Evolutionary conservation across 2,329 filamentous ascomycete species (phyloP), one percentile per base, ranked within the genome.

Genomic region (Cladosporium sp.): DNA sequence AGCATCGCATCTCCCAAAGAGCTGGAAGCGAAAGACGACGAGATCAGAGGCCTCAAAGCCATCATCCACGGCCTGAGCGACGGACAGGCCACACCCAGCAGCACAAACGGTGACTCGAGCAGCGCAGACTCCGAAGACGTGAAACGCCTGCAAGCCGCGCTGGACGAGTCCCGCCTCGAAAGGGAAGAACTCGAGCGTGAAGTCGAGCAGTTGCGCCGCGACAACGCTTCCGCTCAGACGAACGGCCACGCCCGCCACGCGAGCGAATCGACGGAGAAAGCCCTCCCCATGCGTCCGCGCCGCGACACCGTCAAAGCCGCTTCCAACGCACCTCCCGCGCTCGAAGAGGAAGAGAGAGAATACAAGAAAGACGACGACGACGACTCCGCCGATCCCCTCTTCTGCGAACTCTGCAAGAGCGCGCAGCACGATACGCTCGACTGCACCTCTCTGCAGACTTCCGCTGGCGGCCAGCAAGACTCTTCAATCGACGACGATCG

Each of bases 341-440:
- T 41, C 24, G 32, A 17, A 42, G 41, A 48, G 50, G 22, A 27
- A 34, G 29, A n/a, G n/a, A n/a, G n/a, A 34, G 29, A 47, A 82
- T 18, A 88, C 86, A 34, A 88, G 89, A 65, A 44, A 13, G 22
- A 50, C 43, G 29, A 84, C 78, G 61, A 87, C 83, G 66, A 81
- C 47, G 48, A 53, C 54, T 63, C 78, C 13, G 78, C 78, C 13
- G 48, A 55, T 54, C 64, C 78, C 13, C 78, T 91, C 56, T 95
- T 88, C 87, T 97, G 92, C 70, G 93, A 97, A 71, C 93, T 97
- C 55, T 97, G 92, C 72, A 91, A 96, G 73, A 88, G 88, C 29
- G 80, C 82, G 41, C 91, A 92, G 13, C 92, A 97, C 65, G 92
- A 97, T 62, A 96, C 97, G 54, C 76, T 97, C 51, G 95, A 88